phyloP scores from a whole-genome alignment of 306 rosid genomes.

The Rosa lucieae region DNA sequence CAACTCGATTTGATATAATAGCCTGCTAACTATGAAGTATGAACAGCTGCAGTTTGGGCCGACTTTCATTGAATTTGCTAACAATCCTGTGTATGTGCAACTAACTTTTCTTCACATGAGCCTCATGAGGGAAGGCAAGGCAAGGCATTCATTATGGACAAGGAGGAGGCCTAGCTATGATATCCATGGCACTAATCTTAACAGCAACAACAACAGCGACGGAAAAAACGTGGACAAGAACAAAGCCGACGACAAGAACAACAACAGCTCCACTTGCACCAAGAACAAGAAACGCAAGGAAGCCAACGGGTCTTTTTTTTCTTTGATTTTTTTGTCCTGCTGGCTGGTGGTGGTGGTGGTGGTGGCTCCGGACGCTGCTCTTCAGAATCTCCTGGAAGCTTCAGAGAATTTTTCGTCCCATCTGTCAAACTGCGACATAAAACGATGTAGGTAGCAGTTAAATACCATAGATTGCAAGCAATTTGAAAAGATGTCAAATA shows the following conservation, averaged over 20 bases:
- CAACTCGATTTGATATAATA: background rate
- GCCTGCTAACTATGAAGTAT: background rate
- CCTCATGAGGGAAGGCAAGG: background rate
- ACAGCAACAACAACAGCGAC: background rate
- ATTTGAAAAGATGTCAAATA: no score
- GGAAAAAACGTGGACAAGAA: constrained; percentile 25
- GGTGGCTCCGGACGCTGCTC: constrained; percentile 10
- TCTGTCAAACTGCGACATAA: constrained; percentile 6
- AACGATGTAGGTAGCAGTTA: background rate
- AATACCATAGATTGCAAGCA: background rate
- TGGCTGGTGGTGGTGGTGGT: background rate
- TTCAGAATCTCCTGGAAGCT: constrained; percentile 12
- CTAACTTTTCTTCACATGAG: background rate
- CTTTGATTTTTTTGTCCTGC: constrained; percentile 16
- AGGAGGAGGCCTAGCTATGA: background rate
- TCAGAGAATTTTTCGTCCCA: constrained; percentile 4
- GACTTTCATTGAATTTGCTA: background rate
- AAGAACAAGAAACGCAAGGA: constrained; percentile 35
- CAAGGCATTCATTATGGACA: background rate
- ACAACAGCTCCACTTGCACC: constrained; percentile 26
- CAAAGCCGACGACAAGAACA: constrained; percentile 30
- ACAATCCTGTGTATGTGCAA: background rate
- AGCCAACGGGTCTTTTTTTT: constrained; percentile 22
- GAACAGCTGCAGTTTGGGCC: background rate
- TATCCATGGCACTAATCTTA: constrained; percentile 4